Evolutionary conservation across 2,329 filamentous ascomycete species (phyloP), one percentile per base, ranked within the genome.

Genomic region (Colletotrichum filicis): DNA sequence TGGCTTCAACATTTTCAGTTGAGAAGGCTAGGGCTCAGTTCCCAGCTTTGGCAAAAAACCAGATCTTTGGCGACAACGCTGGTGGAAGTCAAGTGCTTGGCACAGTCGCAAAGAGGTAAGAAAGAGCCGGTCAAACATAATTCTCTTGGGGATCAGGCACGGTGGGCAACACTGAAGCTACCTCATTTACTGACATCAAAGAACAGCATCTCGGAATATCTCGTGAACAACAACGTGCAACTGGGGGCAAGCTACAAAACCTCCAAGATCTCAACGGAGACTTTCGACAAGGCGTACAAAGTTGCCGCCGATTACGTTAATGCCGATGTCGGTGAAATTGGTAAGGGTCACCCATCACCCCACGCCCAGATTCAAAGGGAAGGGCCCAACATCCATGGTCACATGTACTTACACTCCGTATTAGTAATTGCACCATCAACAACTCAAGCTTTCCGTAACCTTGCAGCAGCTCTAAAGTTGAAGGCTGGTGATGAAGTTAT

Each of bases 11-110:
- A 22, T 66, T 66, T 32, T 52, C 64, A 4, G 64, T 93, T 57
- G 78, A 85, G 12, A 82, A 84, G 63, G 86, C 88, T 42, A 87
- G 92, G 71, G 84, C 86, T 71, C 85, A 87, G 64, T 95, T 95
- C 83, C 93, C 93, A 49, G 92, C 93, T 16, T 82, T 95, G 57
- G 82, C 87, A 55, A 86, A 91, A 73, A 85, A 91, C 58, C 92
- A 95, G 77, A 86, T 95, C 58, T 95, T 89, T 79, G 88, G 95
- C 76, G 93, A 95, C 79, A 95, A 95, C 79, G 93, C 92, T 14
- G 93, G 93, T 24, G 93, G 93, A 46, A 93, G 90, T 78, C 93
- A 95, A 78, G 87, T 90, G 1, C 83, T 95, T 3, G 89, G 88
- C 32, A 84, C 87, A 24, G 93, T 94, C 16, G 56, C 28, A 55